phyloP scores from a whole-genome alignment of 225 moss, liverwort and hornwort species.

The Thuidium tamariscinum region DNA sequence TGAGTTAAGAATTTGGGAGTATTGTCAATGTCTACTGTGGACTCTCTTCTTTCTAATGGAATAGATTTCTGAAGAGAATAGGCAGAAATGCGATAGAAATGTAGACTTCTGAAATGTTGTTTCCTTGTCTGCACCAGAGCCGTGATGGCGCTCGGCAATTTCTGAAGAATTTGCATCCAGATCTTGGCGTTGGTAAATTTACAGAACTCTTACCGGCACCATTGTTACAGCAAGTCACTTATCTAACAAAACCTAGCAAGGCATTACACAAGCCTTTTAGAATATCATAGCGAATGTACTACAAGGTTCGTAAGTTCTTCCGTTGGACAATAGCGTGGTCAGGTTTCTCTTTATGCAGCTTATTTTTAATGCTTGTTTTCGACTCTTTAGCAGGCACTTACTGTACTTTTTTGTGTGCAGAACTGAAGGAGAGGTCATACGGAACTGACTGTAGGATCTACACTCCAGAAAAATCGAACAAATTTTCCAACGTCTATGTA shows the following conservation, averaged over 20 bases:
- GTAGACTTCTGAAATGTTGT: not conserved
- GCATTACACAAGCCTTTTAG: not conserved
- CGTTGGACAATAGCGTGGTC: not conserved
- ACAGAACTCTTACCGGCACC: not conserved
- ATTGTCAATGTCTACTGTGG: not conserved
- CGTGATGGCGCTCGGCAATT: slow-evolving; percentile 83
- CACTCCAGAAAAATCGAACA: slow-evolving; percentile 82
- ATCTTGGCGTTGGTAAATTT: slow-evolving; percentile 78
- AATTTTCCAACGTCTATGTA: slow-evolving; percentile 84
- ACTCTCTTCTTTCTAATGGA: not conserved
- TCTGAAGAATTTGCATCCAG: slow-evolving; percentile 76
- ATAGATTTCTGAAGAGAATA: not conserved
- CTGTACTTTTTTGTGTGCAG: slow-evolving; percentile 27
- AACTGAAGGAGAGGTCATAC: slow-evolving; percentile 81
- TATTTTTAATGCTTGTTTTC: not conserved
- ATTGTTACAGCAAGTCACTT: not conserved
- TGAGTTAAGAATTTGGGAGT: not conserved
- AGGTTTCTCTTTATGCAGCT: not conserved
- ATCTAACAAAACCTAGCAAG: not conserved
- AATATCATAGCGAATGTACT: not conserved
- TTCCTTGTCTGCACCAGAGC: slow-evolving; percentile 30
- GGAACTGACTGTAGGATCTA: slow-evolving; percentile 94
- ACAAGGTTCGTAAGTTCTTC: not conserved
- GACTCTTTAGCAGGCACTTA: not conserved
- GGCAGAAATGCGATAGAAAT: not conserved